Evolutionary conservation across 2,329 filamentous ascomycete species (phyloP).

Genomic region (Cytospora paraplurivora): DNA sequence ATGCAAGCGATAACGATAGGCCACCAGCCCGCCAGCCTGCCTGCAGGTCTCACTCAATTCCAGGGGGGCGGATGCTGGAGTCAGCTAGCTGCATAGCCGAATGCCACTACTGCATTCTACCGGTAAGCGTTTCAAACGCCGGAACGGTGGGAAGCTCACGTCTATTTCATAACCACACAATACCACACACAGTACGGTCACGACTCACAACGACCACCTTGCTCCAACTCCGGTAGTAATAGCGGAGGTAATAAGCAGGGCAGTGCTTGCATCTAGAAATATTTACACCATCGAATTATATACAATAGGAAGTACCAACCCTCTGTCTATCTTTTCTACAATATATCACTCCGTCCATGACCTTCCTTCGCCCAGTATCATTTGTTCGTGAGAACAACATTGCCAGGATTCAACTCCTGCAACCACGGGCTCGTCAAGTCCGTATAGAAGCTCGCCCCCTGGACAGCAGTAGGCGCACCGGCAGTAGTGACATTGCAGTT

Average conservation of each 20-base stretch:
- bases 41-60: conserved; percentile 17
- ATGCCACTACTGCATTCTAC: conserved; percentile 2
- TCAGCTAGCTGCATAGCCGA: neutral
- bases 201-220: neutral
- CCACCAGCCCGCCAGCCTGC: neutral
- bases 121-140: neutral
- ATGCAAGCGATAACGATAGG: conserved; percentile 8
- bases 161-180: conserved; percentile 8
- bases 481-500: conserved; percentile 50
- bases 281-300: neutral
- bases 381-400: conserved; percentile 10
- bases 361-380: neutral
- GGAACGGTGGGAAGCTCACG: conserved; percentile 10
- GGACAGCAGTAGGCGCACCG: conserved; percentile 44
- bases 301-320: neutral
- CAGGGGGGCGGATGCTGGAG: neutral
- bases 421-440: conserved; percentile 46
- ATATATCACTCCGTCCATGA: neutral
- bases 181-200: neutral
- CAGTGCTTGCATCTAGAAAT: neutral
- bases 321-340: neutral
- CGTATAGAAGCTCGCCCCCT: conserved; percentile 53
- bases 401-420: conserved; percentile 28
- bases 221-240: neutral
- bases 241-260: neutral